A percentile compares a stretch with the other conserved stretches of the same genome.
These are phyloP conservation scores for Leptomonas seymouri DNA, from an alignment of 208 protist species.

Conservation along the genomic window DNA sequence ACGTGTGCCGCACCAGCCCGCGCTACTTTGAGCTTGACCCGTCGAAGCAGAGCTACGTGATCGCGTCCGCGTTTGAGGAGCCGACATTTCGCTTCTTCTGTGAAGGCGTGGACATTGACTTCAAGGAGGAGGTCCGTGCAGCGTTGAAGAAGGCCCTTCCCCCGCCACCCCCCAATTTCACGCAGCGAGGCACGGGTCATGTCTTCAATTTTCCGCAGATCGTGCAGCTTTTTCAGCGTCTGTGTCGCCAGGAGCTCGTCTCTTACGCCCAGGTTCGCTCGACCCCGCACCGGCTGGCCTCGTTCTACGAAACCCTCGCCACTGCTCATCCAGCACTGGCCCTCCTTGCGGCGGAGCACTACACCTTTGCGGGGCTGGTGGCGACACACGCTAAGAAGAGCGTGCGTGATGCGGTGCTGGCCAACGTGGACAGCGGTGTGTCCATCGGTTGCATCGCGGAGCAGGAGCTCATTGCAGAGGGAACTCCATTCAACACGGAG, in stretches of 20 bases:
- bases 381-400: constrained; percentile 63
- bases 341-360: constrained; percentile 79
- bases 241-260: constrained; percentile 60
- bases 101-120: constrained; percentile 86
- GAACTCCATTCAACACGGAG: constrained; percentile 80
- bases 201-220: constrained; percentile 30
- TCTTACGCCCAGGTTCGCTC: constrained; percentile 86
- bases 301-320: constrained; percentile 83
- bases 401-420: constrained; percentile 51
- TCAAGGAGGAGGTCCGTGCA: constrained; percentile 75
- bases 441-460: constrained; percentile 73
- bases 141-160: constrained; percentile 59
- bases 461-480: constrained; percentile 79
- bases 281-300: constrained; percentile 62
- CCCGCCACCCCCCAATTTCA: constrained; percentile 60
- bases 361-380: constrained; percentile 81
- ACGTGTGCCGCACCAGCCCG: constrained; percentile 29
- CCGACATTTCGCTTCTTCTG: constrained; percentile 85
- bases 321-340: constrained; percentile 64
- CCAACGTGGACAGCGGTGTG: constrained; percentile 59
- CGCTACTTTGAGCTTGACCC: constrained; percentile 52
- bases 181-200: constrained; percentile 20
- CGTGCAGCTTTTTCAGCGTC: constrained; percentile 59
- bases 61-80: constrained; percentile 88
- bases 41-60: constrained; percentile 52